These are phyloP conservation scores for Veloboletus limbatus DNA, from an alignment of 1,284 basidiomycete genomes.

Conservation along the genomic window DNA sequence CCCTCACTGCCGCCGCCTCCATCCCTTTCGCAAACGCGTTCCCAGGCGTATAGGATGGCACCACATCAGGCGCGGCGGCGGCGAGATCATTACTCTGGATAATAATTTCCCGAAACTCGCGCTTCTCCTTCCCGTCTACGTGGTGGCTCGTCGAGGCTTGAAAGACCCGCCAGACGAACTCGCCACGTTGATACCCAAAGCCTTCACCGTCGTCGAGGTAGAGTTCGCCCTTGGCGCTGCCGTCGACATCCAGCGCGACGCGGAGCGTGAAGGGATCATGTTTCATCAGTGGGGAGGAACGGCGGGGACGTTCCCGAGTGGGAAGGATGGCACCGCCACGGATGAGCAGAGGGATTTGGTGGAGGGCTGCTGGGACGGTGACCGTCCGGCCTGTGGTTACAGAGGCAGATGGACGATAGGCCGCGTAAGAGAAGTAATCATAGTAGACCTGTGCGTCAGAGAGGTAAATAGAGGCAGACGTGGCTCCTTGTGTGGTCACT, in stretches of 20 bases:
- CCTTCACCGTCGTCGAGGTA: slow-evolving; percentile 96
- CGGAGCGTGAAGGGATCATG: slow-evolving; percentile 92
- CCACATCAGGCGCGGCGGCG: slow-evolving; percentile 45
- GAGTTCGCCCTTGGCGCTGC: slow-evolving; percentile 75
- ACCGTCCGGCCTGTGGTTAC: slow-evolving; percentile 35
- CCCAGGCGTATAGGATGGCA: slow-evolving; percentile 47
- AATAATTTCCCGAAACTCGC: slow-evolving; percentile 39
- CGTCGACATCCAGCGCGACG: slow-evolving; percentile 71
- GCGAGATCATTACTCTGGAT: slow-evolving; percentile 60
- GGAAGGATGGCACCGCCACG: slow-evolving; percentile 92
- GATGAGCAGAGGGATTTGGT: slow-evolving; percentile 82
- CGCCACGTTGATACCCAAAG: slow-evolving; percentile 74
- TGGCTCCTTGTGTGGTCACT: slow-evolving; percentile 74
- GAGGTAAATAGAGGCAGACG: slow-evolving; percentile 77
- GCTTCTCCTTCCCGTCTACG: no score
- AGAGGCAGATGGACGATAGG: slow-evolving; percentile 17
- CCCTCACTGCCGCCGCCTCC: slow-evolving; percentile 52
- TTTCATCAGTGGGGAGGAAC: slow-evolving; percentile 86
- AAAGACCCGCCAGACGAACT: slow-evolving; percentile 83
- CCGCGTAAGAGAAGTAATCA: slow-evolving; percentile 76
- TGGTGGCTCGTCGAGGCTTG: slow-evolving; percentile 44
- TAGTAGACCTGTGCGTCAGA: slow-evolving; percentile 94
- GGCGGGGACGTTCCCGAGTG: slow-evolving; percentile 82
- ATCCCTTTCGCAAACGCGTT: slow-evolving; percentile 74
- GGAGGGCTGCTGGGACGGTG: slow-evolving; percentile 75